Conservation (phyloP, 2,329 filamentous ascomycete genomes). For the Diatrype stigma region DNA sequence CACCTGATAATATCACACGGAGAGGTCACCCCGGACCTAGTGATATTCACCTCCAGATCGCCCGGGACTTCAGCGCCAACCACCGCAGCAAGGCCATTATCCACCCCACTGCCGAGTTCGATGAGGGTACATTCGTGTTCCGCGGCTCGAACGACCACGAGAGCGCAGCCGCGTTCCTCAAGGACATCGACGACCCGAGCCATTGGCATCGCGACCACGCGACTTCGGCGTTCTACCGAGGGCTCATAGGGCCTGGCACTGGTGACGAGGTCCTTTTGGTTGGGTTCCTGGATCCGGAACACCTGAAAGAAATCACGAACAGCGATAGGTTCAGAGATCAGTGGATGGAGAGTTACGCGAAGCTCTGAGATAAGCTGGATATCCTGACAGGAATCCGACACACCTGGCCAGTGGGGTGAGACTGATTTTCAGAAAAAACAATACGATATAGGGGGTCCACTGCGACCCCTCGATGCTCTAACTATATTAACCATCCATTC, state of each 20-base stretch:
- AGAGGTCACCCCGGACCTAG: background rate
- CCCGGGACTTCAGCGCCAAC: background rate
- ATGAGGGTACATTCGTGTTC: constrained; percentile 10
- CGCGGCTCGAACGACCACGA: constrained; percentile 4
- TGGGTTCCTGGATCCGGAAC: constrained; percentile 4
- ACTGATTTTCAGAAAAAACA: too few species aligned
- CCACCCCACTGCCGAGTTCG: constrained; percentile 3
- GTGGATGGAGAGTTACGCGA: constrained; percentile 2
- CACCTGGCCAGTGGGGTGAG: too few species aligned
- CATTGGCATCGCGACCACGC: constrained; percentile 9
- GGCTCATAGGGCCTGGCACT: constrained; percentile 3
- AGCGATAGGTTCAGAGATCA: background rate
- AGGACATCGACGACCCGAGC: constrained; percentile 9
- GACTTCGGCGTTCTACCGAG: constrained; percentile 6
- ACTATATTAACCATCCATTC: too few species aligned
- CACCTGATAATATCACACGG: background rate
- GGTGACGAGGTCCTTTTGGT: constrained; percentile 13
- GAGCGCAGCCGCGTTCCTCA: constrained; percentile 6
- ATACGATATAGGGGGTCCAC: too few species aligned
- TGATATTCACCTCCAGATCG: constrained; percentile 1
- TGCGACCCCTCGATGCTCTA: too few species aligned
- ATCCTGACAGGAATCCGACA: too few species aligned
- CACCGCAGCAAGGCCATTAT: constrained; percentile 4
- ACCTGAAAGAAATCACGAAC: background rate
- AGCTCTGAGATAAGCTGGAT: constrained; percentile 1